Evolutionary conservation across 2,329 filamentous ascomycete genomes (phyloP), one percentile per base, ranked within the genome.

Genomic region (Apiospora phragmitis): DNA sequence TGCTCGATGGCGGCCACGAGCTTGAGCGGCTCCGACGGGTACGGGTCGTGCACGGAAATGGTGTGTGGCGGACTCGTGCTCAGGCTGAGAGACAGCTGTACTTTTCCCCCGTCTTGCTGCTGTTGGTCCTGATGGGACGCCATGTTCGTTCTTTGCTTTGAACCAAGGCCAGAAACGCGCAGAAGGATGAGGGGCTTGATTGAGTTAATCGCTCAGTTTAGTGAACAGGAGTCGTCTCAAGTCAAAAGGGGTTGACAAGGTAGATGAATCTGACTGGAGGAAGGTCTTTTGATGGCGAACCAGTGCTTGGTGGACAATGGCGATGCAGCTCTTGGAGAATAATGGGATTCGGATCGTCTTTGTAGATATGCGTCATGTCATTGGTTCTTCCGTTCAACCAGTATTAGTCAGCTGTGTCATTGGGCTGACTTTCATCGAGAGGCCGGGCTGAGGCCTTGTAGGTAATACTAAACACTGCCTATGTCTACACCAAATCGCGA

Each of bases 1-100:
- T 69, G 68, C 42, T 65, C 55, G 51, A 69, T 6, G 16, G 51
- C 26, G 21, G 51, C 68, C 4, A 65, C 47, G 41, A 69, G 51
- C n/a, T 45, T 35, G 38, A 65, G 49, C 1, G 68, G 65, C 35
- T 42, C n/a, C 12, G 38, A 29, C 0, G 65, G 65, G 38, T 29
- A 43, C 6, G 65, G 14, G 26, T 66, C 65, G 38, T 29, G 65
- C 6, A 43, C 18, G 38, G 65, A 66, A 45, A 66, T 18, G 38
- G n/a, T 43, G 38, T 66, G 65, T 16, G 65, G 65, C 7, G 65
- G 65, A 18, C 21, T 42, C 14, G 65, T 66, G 21, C 38, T 43
- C 1, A 66, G 38, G 65, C 35, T 41, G 7, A 66, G 38, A 16
- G 65, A 66, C 5, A 66, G 65, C n/a, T 45, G 65, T 2, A 66